Evolutionary conservation across 2,329 filamentous ascomycete genomes (phyloP).

Genomic region (Parafenestella ontariensis): DNA sequence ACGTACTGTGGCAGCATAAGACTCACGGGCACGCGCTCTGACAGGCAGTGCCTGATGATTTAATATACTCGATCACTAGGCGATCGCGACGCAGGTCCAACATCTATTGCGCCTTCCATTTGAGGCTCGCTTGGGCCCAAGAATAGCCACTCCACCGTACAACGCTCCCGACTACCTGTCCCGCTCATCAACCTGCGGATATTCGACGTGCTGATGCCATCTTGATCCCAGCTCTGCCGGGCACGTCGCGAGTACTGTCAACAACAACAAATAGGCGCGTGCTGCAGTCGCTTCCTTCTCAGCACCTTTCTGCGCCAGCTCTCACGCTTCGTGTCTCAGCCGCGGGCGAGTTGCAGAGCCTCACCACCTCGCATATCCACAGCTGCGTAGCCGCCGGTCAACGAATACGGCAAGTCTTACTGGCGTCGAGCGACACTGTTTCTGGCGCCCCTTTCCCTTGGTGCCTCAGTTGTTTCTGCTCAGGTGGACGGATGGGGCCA

Average conservation of each 20-base stretch:
- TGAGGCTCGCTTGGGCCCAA: conserved; percentile 1
- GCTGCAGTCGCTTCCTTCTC: not conserved
- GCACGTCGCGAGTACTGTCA: conserved; percentile 8
- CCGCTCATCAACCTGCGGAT: conserved; percentile 9
- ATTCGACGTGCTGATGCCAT: not conserved
- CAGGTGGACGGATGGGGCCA: not conserved
- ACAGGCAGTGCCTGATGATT: not conserved
- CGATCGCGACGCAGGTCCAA: conserved; percentile 2
- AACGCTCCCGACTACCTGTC: not conserved
- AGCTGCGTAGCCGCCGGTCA: conserved; percentile 14
- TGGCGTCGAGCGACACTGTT: conserved; percentile 1
- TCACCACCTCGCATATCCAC: conserved; percentile 3
- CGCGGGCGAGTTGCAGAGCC: conserved; percentile 6
- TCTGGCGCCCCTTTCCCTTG: conserved; percentile 3
- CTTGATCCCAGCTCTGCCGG: no score
- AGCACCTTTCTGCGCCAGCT: conserved; percentile 10
- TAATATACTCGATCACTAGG: conserved; percentile 5
- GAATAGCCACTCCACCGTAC: conserved; percentile 6
- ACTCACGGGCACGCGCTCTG: not conserved
- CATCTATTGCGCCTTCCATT: not conserved
- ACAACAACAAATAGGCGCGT: conserved; percentile 12
- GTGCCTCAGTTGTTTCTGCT: conserved; percentile 14
- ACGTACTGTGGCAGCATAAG: no score
- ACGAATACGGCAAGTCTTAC: not conserved
- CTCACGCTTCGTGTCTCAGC: conserved; percentile 16